Conservation (phyloP, 345 rosid species). For the Orychophragmus violaceus region DNA sequence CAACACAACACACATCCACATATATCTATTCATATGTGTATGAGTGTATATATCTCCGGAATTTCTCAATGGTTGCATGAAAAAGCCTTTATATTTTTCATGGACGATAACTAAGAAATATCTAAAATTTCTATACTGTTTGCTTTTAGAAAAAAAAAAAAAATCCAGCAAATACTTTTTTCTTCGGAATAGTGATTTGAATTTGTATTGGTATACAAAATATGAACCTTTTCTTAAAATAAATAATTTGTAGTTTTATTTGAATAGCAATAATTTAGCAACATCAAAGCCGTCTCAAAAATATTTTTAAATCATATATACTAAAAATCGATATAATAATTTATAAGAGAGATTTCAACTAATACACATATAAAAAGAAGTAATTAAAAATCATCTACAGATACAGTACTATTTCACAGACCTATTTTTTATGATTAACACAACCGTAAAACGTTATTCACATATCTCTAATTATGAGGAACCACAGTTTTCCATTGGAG, state of each 20-base stretch:
- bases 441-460: not conserved
- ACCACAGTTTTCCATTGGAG: not conserved
- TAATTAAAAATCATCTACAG: not conserved
- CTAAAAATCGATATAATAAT: not conserved
- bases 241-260: not conserved
- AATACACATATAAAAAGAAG: not conserved
- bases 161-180: not conserved
- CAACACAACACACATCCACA: not conserved
- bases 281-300: not conserved
- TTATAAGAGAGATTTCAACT: not conserved
- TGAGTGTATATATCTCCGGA: not conserved
- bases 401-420: not conserved
- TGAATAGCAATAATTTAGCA: not conserved
- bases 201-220: not conserved
- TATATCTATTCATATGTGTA: not conserved
- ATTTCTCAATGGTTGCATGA: not conserved
- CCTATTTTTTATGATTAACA: not conserved
- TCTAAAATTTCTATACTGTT: not conserved
- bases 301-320: not conserved
- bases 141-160: not conserved
- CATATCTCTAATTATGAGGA: not conserved
- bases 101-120: not conserved
- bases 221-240: not conserved
- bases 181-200: not conserved
- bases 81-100: not conserved